Conservation (phyloP, 2,329 filamentous ascomycete species). For the Madurella mycetomatis region DNA sequence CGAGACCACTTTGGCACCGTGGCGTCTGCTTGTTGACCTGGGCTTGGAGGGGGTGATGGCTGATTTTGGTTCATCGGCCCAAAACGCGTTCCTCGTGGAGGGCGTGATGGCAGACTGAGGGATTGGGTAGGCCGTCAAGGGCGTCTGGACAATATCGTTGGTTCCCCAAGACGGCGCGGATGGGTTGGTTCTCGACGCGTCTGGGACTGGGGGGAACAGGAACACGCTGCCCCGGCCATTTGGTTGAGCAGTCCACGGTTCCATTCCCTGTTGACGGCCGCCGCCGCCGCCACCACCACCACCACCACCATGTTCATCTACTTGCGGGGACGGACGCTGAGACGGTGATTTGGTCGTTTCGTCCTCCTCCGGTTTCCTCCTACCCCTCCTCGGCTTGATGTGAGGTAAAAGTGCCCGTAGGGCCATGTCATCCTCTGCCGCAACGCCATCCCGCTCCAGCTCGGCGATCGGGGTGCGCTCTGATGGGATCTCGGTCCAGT, state of each 20-base stretch:
- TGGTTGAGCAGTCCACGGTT: conserved; percentile 47
- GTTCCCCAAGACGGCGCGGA: conserved; percentile 42
- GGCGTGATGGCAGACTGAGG: conserved; percentile 76
- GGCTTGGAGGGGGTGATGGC: conserved; percentile 64
- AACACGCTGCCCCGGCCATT: conserved; percentile 36
- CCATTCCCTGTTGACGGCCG: conserved; percentile 48
- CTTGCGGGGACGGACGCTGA: conserved; percentile 51
- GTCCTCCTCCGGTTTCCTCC: conserved; percentile 60
- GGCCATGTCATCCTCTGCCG: conserved; percentile 82
- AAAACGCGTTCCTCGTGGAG: conserved; percentile 48
- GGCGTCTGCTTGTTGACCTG: conserved; percentile 53
- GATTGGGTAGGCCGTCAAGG: conserved; percentile 67
- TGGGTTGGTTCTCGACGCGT: conserved; percentile 36
- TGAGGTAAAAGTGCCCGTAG: conserved; percentile 79
- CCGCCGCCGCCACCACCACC: conserved; percentile 32
- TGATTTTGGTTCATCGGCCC: conserved; percentile 67
- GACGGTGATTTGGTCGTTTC: conserved; percentile 45
- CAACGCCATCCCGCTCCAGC: conserved; percentile 72
- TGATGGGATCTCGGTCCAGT: conserved; percentile 72
- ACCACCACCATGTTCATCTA: conserved; percentile 23
- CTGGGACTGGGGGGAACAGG: conserved; percentile 33
- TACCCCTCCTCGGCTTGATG: conserved; percentile 58
- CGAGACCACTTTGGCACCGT: conserved; percentile 80
- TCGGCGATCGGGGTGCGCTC: conserved; percentile 59
- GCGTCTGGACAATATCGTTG: conserved; percentile 56